Base-by-base conservation (phyloP, 2,329 filamentous ascomycete genomes). In the Exophiala mesophila region DNA sequence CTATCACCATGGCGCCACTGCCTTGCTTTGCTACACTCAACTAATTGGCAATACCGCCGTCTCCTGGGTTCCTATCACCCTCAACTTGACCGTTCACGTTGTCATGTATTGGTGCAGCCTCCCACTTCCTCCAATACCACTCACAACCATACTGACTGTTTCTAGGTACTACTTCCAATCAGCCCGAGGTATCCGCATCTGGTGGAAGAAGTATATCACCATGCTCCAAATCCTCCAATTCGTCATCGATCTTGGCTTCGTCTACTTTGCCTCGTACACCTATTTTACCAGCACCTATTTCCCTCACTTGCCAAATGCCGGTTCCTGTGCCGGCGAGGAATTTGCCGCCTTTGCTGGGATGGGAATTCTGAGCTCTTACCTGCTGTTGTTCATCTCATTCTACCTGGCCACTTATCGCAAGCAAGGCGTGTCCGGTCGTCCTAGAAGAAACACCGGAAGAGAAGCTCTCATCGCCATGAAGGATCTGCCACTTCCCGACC, bases 141-240 rank as follows among this genome's bases (percentile, higher is more conserved):
- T n/a, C n/a, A n/a, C n/a, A n/a, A n/a, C n/a, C n/a, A n/a, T n/a
- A n/a, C 12, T 26, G 23, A 26, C 23, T 12, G 96, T 95, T 88
- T 95, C 95, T 83, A 96, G 89, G 89, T 97, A 97, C 82, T 97
- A 97, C 80, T 97, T 97, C 83, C 90, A 97, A 77, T 90, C 87
- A 62, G 89, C 90, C 41, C 88, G 90, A 57, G 92, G 92, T 57
- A 80, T 97, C 67, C 83, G 83, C 61, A 92, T 96, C 70, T 96
- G 89, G 89, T 97, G 90, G 90, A 97, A 97, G 84, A 88, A 96
- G 72, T 97, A 90, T 84, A 94, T 97, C 64, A 97, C 90, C 58
- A 86, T 89, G 63, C 84, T 96, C 62, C 90, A 97, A 71, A 97
- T 97, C 68, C 80, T 86, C 59, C 90, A 97, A 67, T 97, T 97